These are phyloP conservation scores for Colletotrichum paranaense DNA, from an alignment of 2,329 filamentous ascomycete species.

Conservation along the genomic window DNA sequence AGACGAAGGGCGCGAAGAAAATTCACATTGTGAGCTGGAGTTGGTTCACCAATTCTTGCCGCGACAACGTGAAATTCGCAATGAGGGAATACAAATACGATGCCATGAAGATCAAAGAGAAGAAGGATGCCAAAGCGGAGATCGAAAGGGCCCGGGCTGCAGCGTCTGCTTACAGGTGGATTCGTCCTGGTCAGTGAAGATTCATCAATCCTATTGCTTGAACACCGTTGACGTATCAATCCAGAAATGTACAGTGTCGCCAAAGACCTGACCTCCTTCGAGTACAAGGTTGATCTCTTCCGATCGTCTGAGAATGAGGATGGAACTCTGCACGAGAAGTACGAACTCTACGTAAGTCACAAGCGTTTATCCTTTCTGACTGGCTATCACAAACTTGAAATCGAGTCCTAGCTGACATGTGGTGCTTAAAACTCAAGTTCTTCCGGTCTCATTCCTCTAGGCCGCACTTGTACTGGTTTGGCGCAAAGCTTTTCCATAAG, in stretches of 20 bases:
- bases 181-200: slow-evolving; percentile 60
- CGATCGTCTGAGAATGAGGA: slow-evolving; percentile 21
- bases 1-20: slow-evolving; percentile 40
- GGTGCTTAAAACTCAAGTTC: slow-evolving; percentile 60
- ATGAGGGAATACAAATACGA: slow-evolving; percentile 55
- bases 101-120: slow-evolving; percentile 39
- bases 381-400: background rate
- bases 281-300: slow-evolving; percentile 70
- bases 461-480: slow-evolving; percentile 71
- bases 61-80: slow-evolving; percentile 39
- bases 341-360: slow-evolving; percentile 66
- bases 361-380: background rate
- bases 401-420: background rate
- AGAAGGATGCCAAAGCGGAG: slow-evolving; percentile 45
- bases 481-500: slow-evolving; percentile 61
- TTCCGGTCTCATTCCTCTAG: slow-evolving; percentile 71
- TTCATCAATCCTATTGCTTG: background rate
- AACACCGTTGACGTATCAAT: background rate
- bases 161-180: slow-evolving; percentile 55
- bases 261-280: slow-evolving; percentile 69
- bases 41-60: slow-evolving; percentile 64
- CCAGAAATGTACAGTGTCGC: slow-evolving; percentile 74
- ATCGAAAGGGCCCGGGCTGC: slow-evolving; percentile 47
- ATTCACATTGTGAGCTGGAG: slow-evolving; percentile 59
- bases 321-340: slow-evolving; percentile 42